These are phyloP conservation scores for Epichloe sibirici DNA, from an alignment of 2,329 filamentous ascomycete genomes.

Conservation along the genomic window DNA sequence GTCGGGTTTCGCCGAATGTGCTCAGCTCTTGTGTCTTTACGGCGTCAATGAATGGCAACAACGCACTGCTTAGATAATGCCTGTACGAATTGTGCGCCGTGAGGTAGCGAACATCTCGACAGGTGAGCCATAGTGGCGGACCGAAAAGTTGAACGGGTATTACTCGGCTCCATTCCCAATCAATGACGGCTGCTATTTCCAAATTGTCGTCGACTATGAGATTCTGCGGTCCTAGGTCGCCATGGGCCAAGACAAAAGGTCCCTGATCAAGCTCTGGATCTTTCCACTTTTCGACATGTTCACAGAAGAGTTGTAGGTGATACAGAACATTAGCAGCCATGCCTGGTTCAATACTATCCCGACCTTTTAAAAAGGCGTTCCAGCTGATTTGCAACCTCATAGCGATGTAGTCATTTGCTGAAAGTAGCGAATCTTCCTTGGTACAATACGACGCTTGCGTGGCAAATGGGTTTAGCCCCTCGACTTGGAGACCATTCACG, in stretches of 20 bases:
- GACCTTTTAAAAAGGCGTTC: slow-evolving; percentile 6
- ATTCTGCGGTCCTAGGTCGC: slow-evolving; percentile 7
- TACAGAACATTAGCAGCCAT: too few species aligned
- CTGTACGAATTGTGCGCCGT: too few species aligned
- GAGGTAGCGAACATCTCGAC: too few species aligned
- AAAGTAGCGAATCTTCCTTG: not conserved
- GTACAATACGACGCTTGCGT: slow-evolving; percentile 4
- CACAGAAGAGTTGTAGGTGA: too few species aligned
- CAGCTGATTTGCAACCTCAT: slow-evolving; percentile 7
- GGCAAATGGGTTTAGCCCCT: slow-evolving; percentile 4
- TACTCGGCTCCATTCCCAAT: slow-evolving; percentile 12
- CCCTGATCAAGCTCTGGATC: slow-evolving; percentile 4
- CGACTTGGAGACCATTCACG: slow-evolving; percentile 7
- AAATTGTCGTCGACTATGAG: slow-evolving; percentile 6
- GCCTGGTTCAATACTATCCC: too few species aligned
- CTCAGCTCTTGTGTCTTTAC: too few species aligned
- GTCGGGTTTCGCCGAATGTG: too few species aligned
- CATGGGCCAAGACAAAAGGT: slow-evolving; percentile 8
- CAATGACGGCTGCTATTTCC: slow-evolving; percentile 5
- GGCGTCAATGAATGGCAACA: too few species aligned
- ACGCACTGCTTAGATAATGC: accelerated
- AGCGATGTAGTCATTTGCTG: slow-evolving; percentile 5
- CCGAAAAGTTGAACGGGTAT: slow-evolving; percentile 8
- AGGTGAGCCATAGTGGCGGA: too few species aligned
- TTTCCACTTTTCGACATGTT: too few species aligned